Evolutionary conservation across 495 filamentous ascomycete species (phyloP).

Genomic region (Podospora bellae-mahoneyi): DNA sequence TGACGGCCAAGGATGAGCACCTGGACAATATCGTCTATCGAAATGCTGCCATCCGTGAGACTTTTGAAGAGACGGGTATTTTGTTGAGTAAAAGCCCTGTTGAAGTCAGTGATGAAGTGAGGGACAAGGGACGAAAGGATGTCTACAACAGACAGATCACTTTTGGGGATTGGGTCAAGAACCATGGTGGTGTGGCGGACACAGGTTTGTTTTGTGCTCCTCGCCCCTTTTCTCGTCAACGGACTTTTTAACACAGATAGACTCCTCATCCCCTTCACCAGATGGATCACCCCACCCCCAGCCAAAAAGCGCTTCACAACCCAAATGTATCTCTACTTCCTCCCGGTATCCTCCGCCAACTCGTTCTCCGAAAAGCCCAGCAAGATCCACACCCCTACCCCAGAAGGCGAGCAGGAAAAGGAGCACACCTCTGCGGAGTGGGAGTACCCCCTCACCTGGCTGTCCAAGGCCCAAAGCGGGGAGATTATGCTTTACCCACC

Average conservation of each 20-base stretch:
- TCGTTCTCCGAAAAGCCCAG: neutral
- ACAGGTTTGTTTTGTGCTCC: neutral
- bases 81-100: slow-evolving; percentile 55
- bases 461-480: slow-evolving; percentile 54
- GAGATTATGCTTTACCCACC: slow-evolving; percentile 87
- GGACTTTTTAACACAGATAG: slow-evolving; percentile 28
- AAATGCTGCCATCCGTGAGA: slow-evolving; percentile 78
- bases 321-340: slow-evolving; percentile 94
- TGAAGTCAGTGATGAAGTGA: slow-evolving; percentile 54
- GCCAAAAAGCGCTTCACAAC: slow-evolving; percentile 76
- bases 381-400: slow-evolving; percentile 47
- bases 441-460: slow-evolving; percentile 64
- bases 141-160: slow-evolving; percentile 58
- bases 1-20: slow-evolving; percentile 54
- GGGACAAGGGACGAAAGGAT: slow-evolving; percentile 61
- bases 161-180: slow-evolving; percentile 45
- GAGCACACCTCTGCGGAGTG: slow-evolving; percentile 85
- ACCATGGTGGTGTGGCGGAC: neutral
- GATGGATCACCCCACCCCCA: slow-evolving; percentile 80
- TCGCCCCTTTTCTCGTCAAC: neutral
- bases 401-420: slow-evolving; percentile 63
- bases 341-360: slow-evolving; percentile 53
- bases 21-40: slow-evolving; percentile 66
- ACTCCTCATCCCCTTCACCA: slow-evolving; percentile 78
- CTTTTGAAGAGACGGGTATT: slow-evolving; percentile 93